Conservation (phyloP, 345 rosid genomes). For the Acer negundo region DNA sequence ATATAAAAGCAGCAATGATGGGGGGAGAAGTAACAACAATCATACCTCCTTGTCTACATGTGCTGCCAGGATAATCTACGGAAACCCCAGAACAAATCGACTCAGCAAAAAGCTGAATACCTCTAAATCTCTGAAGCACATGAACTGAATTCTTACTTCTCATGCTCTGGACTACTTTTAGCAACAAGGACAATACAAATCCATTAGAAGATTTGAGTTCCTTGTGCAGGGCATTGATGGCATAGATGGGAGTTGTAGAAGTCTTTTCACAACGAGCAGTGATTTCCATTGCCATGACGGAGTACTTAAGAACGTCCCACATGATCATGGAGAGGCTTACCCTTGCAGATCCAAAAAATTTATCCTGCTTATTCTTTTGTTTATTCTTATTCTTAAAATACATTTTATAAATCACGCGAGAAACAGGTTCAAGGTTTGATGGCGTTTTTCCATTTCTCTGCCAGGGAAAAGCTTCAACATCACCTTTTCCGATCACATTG, state of each 20-base stretch:
- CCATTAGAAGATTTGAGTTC: slow-evolving; percentile 76
- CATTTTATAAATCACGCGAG: slow-evolving; percentile 53
- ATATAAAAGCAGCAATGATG: too few relatives aligned
- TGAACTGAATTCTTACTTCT: slow-evolving; percentile 55
- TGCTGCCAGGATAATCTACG: slow-evolving; percentile 36
- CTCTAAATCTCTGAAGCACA: slow-evolving; percentile 83
- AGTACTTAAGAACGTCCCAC: slow-evolving; percentile 95
- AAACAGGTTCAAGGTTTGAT: slow-evolving; percentile 53
- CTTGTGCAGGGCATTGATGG: slow-evolving; percentile 53
- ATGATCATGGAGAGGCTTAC: slow-evolving; percentile 55
- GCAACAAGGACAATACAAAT: slow-evolving; percentile 65
- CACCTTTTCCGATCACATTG: slow-evolving; percentile 49
- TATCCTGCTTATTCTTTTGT: slow-evolving; percentile 37
- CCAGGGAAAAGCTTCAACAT: slow-evolving; percentile 45
- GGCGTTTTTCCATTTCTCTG: slow-evolving; percentile 41
- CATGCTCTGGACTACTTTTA: slow-evolving; percentile 62
- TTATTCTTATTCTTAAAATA: slow-evolving; percentile 39
- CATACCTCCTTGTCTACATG: slow-evolving; percentile 48
- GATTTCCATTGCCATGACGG: slow-evolving; percentile 82
- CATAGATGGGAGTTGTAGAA: slow-evolving; percentile 48
- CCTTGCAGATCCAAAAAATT: slow-evolving; percentile 41
- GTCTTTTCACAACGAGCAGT: slow-evolving; percentile 67
- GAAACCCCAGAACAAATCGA: slow-evolving; percentile 71
- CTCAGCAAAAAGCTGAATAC: slow-evolving; percentile 73
- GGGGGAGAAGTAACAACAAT: slow-evolving; percentile 10